Evolutionary conservation across 805 yeast species (phyloP).

Genomic region (Candida stauntonica): DNA sequence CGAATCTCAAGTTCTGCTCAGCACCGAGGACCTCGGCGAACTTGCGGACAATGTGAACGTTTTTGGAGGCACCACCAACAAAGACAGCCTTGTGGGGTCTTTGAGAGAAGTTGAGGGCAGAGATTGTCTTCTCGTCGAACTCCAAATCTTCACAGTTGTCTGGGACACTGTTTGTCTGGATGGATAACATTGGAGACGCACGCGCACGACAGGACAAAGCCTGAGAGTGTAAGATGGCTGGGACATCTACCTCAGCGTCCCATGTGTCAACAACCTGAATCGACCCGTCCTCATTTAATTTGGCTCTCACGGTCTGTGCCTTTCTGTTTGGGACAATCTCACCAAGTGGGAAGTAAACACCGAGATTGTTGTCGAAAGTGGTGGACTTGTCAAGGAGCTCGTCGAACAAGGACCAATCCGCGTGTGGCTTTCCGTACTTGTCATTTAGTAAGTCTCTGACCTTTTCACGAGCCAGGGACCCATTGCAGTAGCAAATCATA

Average conservation of each 20-base stretch:
- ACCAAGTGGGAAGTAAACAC: constrained; percentile 83
- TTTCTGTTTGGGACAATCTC: constrained; percentile 84
- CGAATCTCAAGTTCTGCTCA: constrained; percentile 51
- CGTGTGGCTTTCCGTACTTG: constrained; percentile 30
- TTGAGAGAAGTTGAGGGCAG: constrained; percentile 24
- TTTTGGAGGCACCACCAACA: constrained; percentile 87
- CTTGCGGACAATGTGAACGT: constrained; percentile 59
- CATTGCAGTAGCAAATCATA: constrained; percentile 92
- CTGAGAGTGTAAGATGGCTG: constrained; percentile 80
- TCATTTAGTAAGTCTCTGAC: constrained; percentile 60
- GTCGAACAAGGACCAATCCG: constrained; percentile 61
- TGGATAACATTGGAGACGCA: constrained; percentile 68
- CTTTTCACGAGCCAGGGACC: constrained; percentile 79
- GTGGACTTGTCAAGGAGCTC: constrained; percentile 39
- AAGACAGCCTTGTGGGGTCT: constrained; percentile 68
- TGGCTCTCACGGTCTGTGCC: constrained; percentile 55
- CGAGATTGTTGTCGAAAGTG: constrained; percentile 45
- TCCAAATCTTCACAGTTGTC: constrained; percentile 16
- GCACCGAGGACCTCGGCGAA: constrained; percentile 76
- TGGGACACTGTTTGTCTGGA: constrained; percentile 8
- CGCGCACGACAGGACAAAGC: constrained; percentile 80
- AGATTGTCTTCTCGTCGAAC: constrained; percentile 32
- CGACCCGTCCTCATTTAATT: constrained; percentile 31
- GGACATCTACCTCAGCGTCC: constrained; percentile 60
- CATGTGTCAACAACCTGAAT: constrained; percentile 35